A percentile compares a stretch with the other conserved stretches of the same genome.
Evolutionary conservation across 2,329 filamentous ascomycete species (phyloP).

Genomic region (Hawksworthiomyces lignivorus): DNA sequence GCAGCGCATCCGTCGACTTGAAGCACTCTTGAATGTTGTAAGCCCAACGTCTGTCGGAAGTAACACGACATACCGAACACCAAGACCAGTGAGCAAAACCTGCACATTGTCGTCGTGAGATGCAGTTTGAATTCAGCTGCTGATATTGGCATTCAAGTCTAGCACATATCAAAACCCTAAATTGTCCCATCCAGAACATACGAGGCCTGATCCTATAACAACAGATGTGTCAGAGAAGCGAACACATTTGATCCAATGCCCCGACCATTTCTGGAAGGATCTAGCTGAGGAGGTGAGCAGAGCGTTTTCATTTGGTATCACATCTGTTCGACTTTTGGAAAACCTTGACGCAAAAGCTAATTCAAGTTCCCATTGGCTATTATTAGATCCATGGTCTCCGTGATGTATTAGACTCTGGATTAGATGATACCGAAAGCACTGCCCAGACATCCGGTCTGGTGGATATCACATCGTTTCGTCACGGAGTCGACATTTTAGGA

Average conservation of each 20-base stretch:
- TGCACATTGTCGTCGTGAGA: too few species aligned
- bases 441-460: neutral
- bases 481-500: neutral
- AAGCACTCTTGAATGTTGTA: neutral
- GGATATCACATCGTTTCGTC: neutral
- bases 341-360: too few species aligned
- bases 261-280: slow-evolving; percentile 5
- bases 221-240: too few species aligned
- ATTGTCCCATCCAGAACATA: too few species aligned
- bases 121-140: too few species aligned
- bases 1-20: slow-evolving; percentile 2
- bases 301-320: too few species aligned
- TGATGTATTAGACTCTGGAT: neutral
- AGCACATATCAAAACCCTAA: too few species aligned
- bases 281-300: neutral
- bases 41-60: neutral
- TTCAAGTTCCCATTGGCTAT: too few species aligned
- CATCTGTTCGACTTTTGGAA: too few species aligned
- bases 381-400: neutral
- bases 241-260: neutral
- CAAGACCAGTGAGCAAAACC: too few species aligned
- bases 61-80: neutral
- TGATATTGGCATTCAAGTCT: too few species aligned
- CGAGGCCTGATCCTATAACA: too few species aligned
- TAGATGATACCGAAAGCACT: neutral